Base-by-base conservation (phyloP, 2,329 filamentous ascomycete species). In the Coleophoma eucalyptorum region DNA sequence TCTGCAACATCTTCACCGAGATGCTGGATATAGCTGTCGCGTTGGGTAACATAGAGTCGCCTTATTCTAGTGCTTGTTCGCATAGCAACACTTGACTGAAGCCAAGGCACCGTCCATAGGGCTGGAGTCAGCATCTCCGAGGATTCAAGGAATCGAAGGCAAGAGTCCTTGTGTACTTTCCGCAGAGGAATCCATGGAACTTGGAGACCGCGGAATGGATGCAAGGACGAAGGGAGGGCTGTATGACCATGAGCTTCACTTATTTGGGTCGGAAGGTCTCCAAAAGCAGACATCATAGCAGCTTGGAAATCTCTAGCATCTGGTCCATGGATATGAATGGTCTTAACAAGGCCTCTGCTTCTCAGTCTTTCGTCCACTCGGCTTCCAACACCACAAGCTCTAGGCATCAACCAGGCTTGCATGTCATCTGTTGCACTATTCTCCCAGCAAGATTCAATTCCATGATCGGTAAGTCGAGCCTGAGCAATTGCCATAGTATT, bases 101-200 rank as follows among this genome's bases (percentile, higher is more conserved):
- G 74, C 55, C 92, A 92, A 10, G 80, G 74, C 2, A 84, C 80
- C 47, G 84, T 81, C 89, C 89, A 93, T 3, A 84, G 68, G 1
- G 83, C 79, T 0, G 87, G 81, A 1, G 85, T 90, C 35, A 87
- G 69, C 82, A 92, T 87, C 65, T 92, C 89, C 1, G 81, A 74
- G 1, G 82, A 83, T 5, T 79, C 80, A 11, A 92, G 73, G 58
- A 91, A 91, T 1, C 83, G 81, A 6, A 93, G 75, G 21, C 83
- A 79, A 0, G 85, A 84, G 51, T 90, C 86, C 62, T 87, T 90
- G 63, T 88, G 81, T 3, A 90, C 72, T 65, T 92, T 92, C 46
- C 88, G 81, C 16, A 93, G 72, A 5, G 89, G 89, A n/a, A 92
- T 78, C 78, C 87, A 90, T 0, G 80, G 69, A 41, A 86, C 83